A percentile compares a stretch with the other conserved stretches of the same genome.
Conservation (phyloP, 116 monocot genomes). For the Papilionanthe hybrid region DNA sequence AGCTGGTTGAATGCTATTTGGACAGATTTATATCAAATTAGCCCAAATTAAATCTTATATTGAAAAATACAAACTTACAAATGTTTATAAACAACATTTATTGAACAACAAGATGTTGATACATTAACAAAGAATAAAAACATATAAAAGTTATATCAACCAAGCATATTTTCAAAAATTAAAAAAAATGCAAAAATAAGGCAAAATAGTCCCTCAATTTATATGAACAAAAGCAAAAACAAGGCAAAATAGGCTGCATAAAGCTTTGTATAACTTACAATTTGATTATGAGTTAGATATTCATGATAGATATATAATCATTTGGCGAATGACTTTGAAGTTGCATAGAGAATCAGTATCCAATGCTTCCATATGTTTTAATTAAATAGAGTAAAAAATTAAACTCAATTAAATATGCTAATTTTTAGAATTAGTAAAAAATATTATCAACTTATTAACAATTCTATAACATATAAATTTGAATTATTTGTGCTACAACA, state of each 20-base stretch:
- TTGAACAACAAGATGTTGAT: no score
- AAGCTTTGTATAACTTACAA: conserved; percentile 24
- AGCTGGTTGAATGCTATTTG: no score
- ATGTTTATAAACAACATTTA: no score
- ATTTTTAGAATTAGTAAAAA: no score
- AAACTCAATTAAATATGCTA: no score
- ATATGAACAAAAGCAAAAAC: background rate
- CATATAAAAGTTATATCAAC: background rate
- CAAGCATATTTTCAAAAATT: background rate
- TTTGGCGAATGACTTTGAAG: conserved; percentile 65
- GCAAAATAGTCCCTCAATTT: background rate
- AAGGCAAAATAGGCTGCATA: background rate
- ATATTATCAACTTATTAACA: no score
- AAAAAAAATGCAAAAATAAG: background rate
- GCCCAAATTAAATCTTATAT: no score
- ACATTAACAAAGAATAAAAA: background rate
- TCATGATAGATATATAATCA: conserved; percentile 59
- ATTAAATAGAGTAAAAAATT: background rate
- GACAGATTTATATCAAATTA: no score
- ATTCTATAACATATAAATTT: no score
- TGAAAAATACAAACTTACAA: no score
- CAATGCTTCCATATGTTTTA: conserved; percentile 35
- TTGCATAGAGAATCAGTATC: conserved; percentile 35
- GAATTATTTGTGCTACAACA: no score
- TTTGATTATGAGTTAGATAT: conserved; percentile 52